Conservation (phyloP, 169 alveolate species). For the Eimeria mitis region DNA sequence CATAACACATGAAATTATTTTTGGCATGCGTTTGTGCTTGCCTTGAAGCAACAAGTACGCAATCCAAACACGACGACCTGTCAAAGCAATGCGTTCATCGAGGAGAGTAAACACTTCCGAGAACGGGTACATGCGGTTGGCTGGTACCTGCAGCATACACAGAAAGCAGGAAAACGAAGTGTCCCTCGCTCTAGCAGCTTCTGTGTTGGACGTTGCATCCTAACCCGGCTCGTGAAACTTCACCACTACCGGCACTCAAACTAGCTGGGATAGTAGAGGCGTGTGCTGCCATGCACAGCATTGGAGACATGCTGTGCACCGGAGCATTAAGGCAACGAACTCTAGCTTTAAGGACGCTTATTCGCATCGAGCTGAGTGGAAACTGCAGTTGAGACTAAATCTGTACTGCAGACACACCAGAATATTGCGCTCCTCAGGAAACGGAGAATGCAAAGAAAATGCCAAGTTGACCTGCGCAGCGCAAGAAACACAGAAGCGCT, state of each 20-base stretch:
- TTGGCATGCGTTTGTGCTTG: slow-evolving; percentile 2
- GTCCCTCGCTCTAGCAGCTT: no score
- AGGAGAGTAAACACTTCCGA: slow-evolving; percentile 88
- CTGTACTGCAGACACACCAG: slow-evolving; percentile 36
- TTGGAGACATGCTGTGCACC: neutral
- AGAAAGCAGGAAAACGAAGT: neutral
- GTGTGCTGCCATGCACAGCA: neutral
- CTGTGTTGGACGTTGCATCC: neutral
- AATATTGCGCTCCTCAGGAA: slow-evolving; percentile 87
- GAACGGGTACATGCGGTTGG: slow-evolving; percentile 89
- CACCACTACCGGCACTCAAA: neutral
- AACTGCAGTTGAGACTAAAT: neutral
- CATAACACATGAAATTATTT: neutral
- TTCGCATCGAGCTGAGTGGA: neutral
- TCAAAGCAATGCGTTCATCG: slow-evolving; percentile 89
- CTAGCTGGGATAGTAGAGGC: neutral
- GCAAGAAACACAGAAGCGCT: neutral
- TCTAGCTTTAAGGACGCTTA: neutral
- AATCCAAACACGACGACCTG: slow-evolving; percentile 93
- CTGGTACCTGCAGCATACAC: slow-evolving; percentile 87
- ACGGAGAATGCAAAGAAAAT: slow-evolving; percentile 92
- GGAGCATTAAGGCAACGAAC: neutral
- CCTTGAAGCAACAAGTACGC: slow-evolving; percentile 91
- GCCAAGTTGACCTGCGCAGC: slow-evolving; percentile 88
- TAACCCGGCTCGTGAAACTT: neutral